These are phyloP conservation scores for Plantago elongata DNA, from an alignment of 257 asterid genomes.

Conservation along the genomic window DNA sequence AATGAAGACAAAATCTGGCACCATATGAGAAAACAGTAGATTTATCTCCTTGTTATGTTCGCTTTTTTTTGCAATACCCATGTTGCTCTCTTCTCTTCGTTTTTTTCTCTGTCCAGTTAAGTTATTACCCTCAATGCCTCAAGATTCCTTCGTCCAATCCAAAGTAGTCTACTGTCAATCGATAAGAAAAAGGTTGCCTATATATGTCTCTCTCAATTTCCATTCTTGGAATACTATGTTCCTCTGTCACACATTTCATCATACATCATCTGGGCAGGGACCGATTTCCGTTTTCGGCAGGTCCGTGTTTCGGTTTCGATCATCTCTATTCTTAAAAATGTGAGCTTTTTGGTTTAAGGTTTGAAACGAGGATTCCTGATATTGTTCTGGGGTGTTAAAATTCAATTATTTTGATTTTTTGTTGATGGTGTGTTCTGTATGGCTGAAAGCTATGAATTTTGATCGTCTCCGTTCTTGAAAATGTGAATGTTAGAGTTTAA, in stretches of 20 bases:
- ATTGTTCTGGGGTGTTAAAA: too few relatives aligned
- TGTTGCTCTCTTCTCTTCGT: conserved; percentile 5
- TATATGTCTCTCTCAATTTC: conserved; percentile 8
- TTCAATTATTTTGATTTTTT: neutral
- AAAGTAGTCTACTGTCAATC: neutral
- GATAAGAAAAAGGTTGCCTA: neutral
- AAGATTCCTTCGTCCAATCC: conserved; percentile 20
- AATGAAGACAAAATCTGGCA: neutral
- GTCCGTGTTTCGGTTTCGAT: neutral
- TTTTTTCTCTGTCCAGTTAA: conserved; percentile 17
- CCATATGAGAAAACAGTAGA: neutral
- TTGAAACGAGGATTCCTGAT: neutral
- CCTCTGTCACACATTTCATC: conserved; percentile 3
- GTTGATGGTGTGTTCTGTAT: too few relatives aligned
- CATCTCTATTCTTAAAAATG: neutral
- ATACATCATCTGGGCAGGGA: too few relatives aligned
- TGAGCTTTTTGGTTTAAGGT: neutral
- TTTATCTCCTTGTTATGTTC: neutral
- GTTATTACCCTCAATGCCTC: conserved; percentile 14
- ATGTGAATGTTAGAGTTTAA: neutral
- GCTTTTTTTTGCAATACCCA: conserved; percentile 3
- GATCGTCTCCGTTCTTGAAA: too few relatives aligned
- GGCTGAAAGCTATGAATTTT: too few relatives aligned
- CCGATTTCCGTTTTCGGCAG: neutral
- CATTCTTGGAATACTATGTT: conserved; percentile 19